Conservation (phyloP, 352 stramenopile species). For the Pythium apleroticum region DNA sequence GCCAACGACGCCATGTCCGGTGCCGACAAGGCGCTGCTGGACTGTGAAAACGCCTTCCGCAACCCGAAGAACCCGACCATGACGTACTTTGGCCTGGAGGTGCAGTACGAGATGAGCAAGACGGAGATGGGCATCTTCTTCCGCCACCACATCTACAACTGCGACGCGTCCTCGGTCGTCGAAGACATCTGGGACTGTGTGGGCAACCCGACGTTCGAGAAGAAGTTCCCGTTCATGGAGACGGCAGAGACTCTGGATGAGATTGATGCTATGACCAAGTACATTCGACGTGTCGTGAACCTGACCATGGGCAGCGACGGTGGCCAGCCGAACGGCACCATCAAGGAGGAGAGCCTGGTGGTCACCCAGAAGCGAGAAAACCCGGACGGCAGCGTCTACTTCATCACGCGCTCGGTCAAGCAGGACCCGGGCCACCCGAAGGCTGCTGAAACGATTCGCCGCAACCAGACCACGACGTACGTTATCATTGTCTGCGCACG, state of each 20-base stretch:
- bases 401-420: constrained; percentile 59
- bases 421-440: constrained; percentile 77
- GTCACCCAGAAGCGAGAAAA: constrained; percentile 83
- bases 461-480: constrained; percentile 78
- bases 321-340: constrained; percentile 62
- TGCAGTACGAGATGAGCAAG: constrained; percentile 89
- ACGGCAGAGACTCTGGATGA: constrained; percentile 71
- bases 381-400: constrained; percentile 66
- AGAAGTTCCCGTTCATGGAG: constrained; percentile 84
- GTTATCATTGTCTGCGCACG: constrained; percentile 18
- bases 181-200: constrained; percentile 81
- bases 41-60: constrained; percentile 76
- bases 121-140: constrained; percentile 88
- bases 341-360: constrained; percentile 83
- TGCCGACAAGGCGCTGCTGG: constrained; percentile 62
- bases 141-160: constrained; percentile 81
- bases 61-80: constrained; percentile 86
- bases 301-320: constrained; percentile 76
- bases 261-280: constrained; percentile 76
- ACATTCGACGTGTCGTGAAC: constrained; percentile 78
- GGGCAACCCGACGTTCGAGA: constrained; percentile 71
- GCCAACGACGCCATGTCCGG: constrained; percentile 59
- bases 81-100: constrained; percentile 87
- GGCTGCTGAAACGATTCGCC: constrained; percentile 61
- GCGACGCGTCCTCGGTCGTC: constrained; percentile 61